A percentile compares a stretch with the other conserved stretches of the same genome.
These are phyloP conservation scores for Saksenaea vasiformis DNA, from an alignment of 371 early-diverging fungal genomes.

Conservation along the genomic window DNA sequence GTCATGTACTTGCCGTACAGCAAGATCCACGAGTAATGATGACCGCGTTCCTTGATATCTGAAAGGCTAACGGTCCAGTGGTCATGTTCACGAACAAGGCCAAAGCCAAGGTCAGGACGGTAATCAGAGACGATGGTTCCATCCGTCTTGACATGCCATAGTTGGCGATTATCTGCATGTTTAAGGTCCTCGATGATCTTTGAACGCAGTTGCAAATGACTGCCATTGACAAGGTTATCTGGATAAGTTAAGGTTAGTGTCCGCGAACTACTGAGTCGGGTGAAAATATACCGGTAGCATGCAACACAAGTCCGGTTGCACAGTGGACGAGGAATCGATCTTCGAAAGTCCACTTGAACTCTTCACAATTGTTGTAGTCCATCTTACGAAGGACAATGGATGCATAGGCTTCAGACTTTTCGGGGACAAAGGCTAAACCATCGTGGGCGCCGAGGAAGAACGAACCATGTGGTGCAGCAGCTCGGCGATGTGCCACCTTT, in stretches of 20 bases:
- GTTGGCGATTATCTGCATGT: conserved; percentile 27
- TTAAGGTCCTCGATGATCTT: conserved; percentile 14
- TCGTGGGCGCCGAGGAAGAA: conserved; percentile 24
- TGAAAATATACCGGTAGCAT: conserved; percentile 30
- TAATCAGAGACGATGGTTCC: conserved; percentile 35
- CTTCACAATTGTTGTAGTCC: conserved; percentile 12
- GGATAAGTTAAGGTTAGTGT: conserved; percentile 3
- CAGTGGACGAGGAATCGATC: conserved; percentile 52
- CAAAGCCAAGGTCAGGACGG: conserved; percentile 28
- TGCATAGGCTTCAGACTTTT: conserved; percentile 24
- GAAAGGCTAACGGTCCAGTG: conserved; percentile 27
- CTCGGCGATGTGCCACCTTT: conserved; percentile 15
- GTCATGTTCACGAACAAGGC: conserved; percentile 23
- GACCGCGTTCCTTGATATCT: conserved; percentile 23
- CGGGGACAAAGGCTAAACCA: conserved; percentile 32
- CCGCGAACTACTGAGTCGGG: background rate
- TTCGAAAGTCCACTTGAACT: conserved; percentile 47
- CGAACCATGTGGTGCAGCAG: conserved; percentile 24
- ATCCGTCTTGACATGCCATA: conserved; percentile 41
- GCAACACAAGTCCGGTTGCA: conserved; percentile 39
- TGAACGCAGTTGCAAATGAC: conserved; percentile 23
- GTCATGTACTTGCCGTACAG: conserved; percentile 35
- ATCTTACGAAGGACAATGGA: conserved; percentile 9
- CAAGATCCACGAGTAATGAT: conserved; percentile 35
- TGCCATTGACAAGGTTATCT: conserved; percentile 29